phyloP scores from a whole-genome alignment of 1,284 basidiomycete species.

The Trametes versicolor region DNA sequence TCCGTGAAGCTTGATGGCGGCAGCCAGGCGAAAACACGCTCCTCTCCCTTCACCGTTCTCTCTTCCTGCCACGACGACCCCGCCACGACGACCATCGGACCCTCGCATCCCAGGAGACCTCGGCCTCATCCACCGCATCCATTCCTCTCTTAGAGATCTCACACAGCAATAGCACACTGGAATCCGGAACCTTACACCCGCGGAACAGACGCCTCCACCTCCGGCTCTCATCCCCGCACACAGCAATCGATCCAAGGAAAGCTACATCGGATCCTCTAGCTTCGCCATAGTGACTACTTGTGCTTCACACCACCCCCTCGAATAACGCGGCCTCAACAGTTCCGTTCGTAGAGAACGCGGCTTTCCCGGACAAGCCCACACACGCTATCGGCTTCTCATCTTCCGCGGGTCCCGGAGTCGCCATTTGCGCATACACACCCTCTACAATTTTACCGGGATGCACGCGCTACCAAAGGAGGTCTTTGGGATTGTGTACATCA shows the following conservation, averaged over 20 bases:
- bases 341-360: not conserved
- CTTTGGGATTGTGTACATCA: conserved; percentile 81
- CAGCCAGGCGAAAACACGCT: conserved; percentile 11
- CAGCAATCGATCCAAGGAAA: not conserved
- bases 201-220: conserved; percentile 7
- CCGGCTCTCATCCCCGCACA: not conserved
- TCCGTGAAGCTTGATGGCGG: conserved; percentile 5
- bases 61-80: not conserved
- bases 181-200: not conserved
- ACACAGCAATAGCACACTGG: not conserved
- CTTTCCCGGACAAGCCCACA: not conserved
- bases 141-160: not conserved
- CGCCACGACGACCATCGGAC: too few species aligned
- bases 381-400: conserved; percentile 4
- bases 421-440: not conserved
- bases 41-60: not conserved
- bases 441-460: conserved; percentile 11
- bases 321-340: not conserved
- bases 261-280: not conserved
- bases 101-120: not conserved
- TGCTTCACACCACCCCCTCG: not conserved
- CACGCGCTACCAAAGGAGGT: conserved; percentile 41
- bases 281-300: not conserved
- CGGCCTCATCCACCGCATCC: not conserved
- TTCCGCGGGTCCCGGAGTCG: not conserved